phyloP scores from a whole-genome alignment of 1,284 basidiomycete species.

The Leucoagaricus sp. region DNA sequence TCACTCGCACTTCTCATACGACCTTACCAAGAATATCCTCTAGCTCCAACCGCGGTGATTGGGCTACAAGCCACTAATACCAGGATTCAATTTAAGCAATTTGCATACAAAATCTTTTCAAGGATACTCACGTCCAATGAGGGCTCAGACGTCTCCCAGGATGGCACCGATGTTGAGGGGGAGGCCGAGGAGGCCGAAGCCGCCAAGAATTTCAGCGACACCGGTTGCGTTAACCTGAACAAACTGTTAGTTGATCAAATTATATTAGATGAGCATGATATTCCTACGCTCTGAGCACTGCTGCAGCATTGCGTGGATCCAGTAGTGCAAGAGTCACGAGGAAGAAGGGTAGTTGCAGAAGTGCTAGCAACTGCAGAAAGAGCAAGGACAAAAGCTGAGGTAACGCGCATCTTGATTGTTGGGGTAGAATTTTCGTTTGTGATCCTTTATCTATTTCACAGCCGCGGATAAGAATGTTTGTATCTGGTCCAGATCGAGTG shows the following conservation, averaged over 20 bases:
- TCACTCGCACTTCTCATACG: constrained; percentile 11
- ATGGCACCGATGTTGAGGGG: constrained; percentile 1
- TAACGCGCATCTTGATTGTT: neutral
- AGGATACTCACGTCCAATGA: constrained; percentile 20
- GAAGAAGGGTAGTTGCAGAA: constrained; percentile 18
- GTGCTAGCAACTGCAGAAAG: constrained; percentile 20
- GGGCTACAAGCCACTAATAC: constrained; percentile 20
- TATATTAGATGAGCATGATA: neutral
- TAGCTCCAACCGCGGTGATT: constrained; percentile 13
- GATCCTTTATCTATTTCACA: too few species aligned
- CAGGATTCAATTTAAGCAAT: neutral
- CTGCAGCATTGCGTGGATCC: constrained; percentile 21
- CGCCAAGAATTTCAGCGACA: neutral
- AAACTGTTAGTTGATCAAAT: neutral
- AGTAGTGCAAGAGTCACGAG: constrained; percentile 18
- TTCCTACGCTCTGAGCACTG: constrained; percentile 13
- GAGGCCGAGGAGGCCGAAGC: constrained; percentile 17
- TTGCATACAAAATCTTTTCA: too few species aligned
- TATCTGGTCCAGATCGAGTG: too few species aligned
- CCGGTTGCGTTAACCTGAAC: neutral
- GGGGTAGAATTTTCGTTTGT: too few species aligned
- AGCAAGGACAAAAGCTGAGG: constrained; percentile 15
- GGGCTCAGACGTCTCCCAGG: constrained; percentile 16
- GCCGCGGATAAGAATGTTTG: too few species aligned
- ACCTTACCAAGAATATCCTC: constrained; percentile 20